Base-by-base conservation (phyloP, 2,329 filamentous ascomycete species). In the Pyricularia sp. region DNA sequence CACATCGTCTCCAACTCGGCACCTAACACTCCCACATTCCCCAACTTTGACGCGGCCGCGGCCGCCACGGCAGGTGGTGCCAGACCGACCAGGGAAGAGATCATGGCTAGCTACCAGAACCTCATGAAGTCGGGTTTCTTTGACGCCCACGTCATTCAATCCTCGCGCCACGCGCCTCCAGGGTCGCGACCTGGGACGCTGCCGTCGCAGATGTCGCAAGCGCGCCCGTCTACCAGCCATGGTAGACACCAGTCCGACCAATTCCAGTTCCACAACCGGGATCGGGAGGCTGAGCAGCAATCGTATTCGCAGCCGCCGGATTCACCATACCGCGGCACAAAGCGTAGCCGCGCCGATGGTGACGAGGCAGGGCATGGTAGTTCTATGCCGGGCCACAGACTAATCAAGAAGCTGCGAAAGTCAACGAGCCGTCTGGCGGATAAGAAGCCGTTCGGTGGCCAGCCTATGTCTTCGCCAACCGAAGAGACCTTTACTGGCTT, bases 51-150 rank as follows among this genome's bases (percentile, higher is more conserved):
- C 3, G 42, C 66, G 14, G 66, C 25, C 2, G 17, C 66, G 7
- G 11, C 68, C 25, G 36, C 25, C n/a, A 23, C 66, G 9, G n/a
- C 68, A 36, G 68, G 50, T 10, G 64, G 28, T 7, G 72, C 73
- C 68, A 77, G 76, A 59, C 79, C 77, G 31, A 75, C 78, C 5
- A 75, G 78, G 3, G 86, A 88, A 67, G 84, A 88, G 69, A 81
- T 88, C 68, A 72, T 86, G 73, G 81, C 83, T 70, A 87, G 80
- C 73, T 88, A 88, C 75, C 83, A 86, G 71, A 78, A 84, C 72
- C 81, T 88, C 69, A 80, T 88, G 72, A 82, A 84, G 2, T 81
- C 81, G 6, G 86, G 86, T 70, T 88, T 88, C 81, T 88, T 88
- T 75, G 80, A 82, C 65, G 79, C 83, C 28, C 85, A 87, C 71